Evolutionary conservation across 2,329 filamentous ascomycete genomes (phyloP).

Genomic region (Bertia moriformis): DNA sequence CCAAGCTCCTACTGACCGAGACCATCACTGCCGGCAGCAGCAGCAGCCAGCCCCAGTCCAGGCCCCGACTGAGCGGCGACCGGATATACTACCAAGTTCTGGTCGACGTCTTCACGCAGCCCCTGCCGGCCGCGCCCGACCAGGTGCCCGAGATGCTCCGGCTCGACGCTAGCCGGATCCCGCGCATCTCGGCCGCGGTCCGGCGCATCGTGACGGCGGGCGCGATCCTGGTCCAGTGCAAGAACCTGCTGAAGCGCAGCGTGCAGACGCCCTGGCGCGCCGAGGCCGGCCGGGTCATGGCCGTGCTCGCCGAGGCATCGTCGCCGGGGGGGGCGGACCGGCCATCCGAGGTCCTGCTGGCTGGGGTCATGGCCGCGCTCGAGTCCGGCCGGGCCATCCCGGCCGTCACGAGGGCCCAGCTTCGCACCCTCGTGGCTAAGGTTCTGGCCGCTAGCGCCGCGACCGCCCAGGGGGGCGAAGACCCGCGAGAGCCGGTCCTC

Average conservation of each 20-base stretch:
- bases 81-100: conserved; percentile 66
- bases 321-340: conserved; percentile 31
- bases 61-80: conserved; percentile 48
- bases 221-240: conserved; percentile 64
- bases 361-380: conserved; percentile 47
- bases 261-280: conserved; percentile 65
- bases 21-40: conserved; percentile 51
- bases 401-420: conserved; percentile 40
- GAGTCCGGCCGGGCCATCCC: conserved; percentile 52
- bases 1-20: too few species aligned
- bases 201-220: conserved; percentile 58
- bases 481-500: conserved; percentile 40
- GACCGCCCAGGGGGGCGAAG: conserved; percentile 21
- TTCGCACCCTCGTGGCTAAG: conserved; percentile 40
- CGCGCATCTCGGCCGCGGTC: conserved; percentile 36
- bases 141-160: conserved; percentile 60
- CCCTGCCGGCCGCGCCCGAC: conserved; percentile 34
- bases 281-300: conserved; percentile 57
- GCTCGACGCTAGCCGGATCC: conserved; percentile 52
- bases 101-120: conserved; percentile 59
- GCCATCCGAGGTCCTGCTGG: too few species aligned
- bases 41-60: conserved; percentile 53
- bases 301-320: conserved; percentile 45
- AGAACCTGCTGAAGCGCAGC: conserved; percentile 71
- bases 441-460: conserved; percentile 21